Base-by-base conservation (phyloP, 805 yeast species). In the Suhomyces xylopsoci region DNA sequence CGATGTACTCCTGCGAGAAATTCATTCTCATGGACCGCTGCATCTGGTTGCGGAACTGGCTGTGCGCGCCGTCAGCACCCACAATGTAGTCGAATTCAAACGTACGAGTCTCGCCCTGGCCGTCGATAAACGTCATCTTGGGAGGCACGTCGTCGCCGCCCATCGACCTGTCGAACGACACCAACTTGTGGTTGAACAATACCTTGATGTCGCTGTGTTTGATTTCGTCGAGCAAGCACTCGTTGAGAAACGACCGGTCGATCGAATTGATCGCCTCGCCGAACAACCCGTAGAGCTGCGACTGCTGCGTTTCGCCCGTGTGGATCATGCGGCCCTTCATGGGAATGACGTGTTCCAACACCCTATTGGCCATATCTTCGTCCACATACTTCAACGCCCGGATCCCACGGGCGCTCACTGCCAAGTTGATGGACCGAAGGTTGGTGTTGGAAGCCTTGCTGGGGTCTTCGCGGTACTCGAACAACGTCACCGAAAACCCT, bases 281-380 rank as follows among this genome's bases (percentile, higher is more conserved):
- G 59, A 82, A 81, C 7, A 90, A 71, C 4, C 96, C 97, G 66
- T 92, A 92, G 45, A 73, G 58, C 62, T 91, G 96, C 28, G 87
- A 75, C 57, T 80, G 83, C 64, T 83, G 85, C 19, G 69, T 66
- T 8, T 59, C 57, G 0, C 96, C 96, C 10, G 75, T 61, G 67
- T 92, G 97, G 53, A 92, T 84, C 97, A 91, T 90, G 43, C 97
- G 76, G 1, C 96, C 97, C 42, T 80, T 71, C 93, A 92, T 88
- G 2, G 97, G 97, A 24, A 89, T 86, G 22, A 88, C 80, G 42
- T 81, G 80, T 30, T 74, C 69, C 55, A 87, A 62, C 2, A 90
- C 77, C 24, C 83, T 63, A 0, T 71, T 67, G 10, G 87, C 82
- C 74, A 90, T 74, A 12, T 71, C 77, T 0, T 70, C 65, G 63